Conservation (phyloP, 75 land plant genomes). For the Pinus tabuliformis region DNA sequence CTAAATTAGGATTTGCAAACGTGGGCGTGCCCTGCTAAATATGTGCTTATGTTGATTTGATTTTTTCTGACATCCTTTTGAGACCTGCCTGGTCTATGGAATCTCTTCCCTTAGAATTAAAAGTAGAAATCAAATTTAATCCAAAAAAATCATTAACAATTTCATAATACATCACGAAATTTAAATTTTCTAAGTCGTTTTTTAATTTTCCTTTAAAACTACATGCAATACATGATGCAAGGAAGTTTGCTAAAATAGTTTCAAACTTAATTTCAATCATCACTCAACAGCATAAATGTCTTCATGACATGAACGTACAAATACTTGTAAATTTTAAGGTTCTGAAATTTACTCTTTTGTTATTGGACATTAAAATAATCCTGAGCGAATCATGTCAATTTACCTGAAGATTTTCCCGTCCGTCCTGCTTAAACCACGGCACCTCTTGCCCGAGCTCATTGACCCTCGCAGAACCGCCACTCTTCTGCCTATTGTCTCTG, state of each 20-base stretch:
- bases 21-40: too few species aligned
- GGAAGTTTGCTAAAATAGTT: neutral
- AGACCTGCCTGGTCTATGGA: too few species aligned
- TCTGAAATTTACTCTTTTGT: neutral
- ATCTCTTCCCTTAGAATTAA: too few species aligned
- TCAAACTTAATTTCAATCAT: neutral
- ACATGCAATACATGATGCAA: too few species aligned
- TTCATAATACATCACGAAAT: too few species aligned
- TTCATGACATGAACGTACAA: neutral
- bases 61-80: too few species aligned
- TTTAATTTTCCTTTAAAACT: too few species aligned
- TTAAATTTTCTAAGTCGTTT: too few species aligned
- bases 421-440: conserved; percentile 86
- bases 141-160: too few species aligned
- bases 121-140: too few species aligned
- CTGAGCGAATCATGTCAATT: neutral
- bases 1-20: too few species aligned
- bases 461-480: conserved; percentile 28
- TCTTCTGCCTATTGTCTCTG: conserved; percentile 11
- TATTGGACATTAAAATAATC: neutral
- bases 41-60: too few species aligned
- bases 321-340: neutral
- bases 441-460: conserved; percentile 91
- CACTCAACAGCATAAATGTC: neutral
- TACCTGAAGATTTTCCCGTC: conserved; percentile 49